Evolutionary conservation across 306 rosid genomes (phyloP).

Genomic region (Crotalaria pallida): DNA sequence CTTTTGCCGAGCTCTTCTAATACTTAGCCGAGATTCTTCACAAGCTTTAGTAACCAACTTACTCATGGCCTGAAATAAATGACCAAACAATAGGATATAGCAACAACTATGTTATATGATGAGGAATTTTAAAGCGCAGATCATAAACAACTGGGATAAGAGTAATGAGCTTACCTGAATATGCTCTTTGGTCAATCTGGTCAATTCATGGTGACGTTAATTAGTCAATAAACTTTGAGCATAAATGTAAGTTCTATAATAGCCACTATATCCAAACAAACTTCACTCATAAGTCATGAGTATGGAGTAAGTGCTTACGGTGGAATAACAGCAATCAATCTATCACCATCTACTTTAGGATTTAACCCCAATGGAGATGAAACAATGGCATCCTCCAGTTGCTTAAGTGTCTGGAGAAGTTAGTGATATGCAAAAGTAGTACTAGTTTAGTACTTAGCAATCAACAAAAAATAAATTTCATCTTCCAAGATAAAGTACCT

Average conservation of each 20-base stretch:
- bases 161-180: conserved; percentile 54
- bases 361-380: conserved; percentile 82
- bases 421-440: conserved; percentile 12
- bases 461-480: not conserved
- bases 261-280: conserved; percentile 14
- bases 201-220: conserved; percentile 20
- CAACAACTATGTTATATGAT: not conserved
- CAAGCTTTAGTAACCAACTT: conserved; percentile 76
- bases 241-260: conserved; percentile 1
- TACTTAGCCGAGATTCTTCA: conserved; percentile 82
- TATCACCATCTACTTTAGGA: conserved; percentile 78
- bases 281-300: conserved; percentile 1
- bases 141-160: conserved; percentile 4
- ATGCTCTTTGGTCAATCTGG: conserved; percentile 93
- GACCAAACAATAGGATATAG: conserved; percentile 13
- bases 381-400: conserved; percentile 76
- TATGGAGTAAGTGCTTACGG: conserved; percentile 53
- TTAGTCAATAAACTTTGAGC: conserved; percentile 17
- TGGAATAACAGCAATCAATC: conserved; percentile 89
- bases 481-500: conserved; percentile 38
- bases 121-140: not conserved
- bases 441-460: not conserved
- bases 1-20: conserved; percentile 91
- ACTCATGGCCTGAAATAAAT: conserved; percentile 58
- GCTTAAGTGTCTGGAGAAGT: conserved; percentile 56